Evolutionary conservation across 192 early-diverging fungal genomes (phyloP).

Genomic region (Diversispora epigaea): DNA sequence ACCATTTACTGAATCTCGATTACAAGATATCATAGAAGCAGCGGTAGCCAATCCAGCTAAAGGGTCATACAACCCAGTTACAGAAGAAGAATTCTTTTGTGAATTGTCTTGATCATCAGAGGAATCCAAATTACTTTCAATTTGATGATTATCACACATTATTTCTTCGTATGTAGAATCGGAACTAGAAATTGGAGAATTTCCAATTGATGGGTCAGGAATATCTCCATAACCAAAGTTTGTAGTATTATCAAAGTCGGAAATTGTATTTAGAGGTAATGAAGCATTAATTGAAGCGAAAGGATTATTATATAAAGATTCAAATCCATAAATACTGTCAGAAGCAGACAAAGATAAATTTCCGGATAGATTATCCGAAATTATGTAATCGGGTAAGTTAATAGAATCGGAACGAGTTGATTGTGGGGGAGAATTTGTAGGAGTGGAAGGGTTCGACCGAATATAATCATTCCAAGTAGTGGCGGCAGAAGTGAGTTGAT

Average conservation of each 20-base stretch:
- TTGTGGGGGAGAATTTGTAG: constrained; percentile 1
- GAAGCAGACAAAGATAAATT: not conserved
- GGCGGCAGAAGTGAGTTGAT: not conserved
- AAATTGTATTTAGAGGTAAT: not conserved
- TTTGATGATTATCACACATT: not conserved
- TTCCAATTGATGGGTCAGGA: not conserved
- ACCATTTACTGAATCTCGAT: not conserved
- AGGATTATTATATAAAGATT: not conserved
- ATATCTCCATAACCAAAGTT: not conserved
- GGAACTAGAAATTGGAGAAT: not conserved
- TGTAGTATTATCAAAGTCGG: not conserved
- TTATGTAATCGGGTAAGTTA: constrained; percentile 9
- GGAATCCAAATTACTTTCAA: not conserved
- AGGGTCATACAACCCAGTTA: not conserved
- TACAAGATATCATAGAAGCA: not conserved
- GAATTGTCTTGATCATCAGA: not conserved
- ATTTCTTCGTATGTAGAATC: not conserved
- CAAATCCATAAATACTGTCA: not conserved
- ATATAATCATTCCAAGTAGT: constrained; percentile 9
- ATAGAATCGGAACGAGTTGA: not conserved
- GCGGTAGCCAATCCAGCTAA: not conserved
- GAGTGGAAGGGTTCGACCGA: constrained; percentile 19
- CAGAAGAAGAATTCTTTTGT: not conserved
- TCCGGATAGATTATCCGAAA: not conserved
- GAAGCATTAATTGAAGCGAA: not conserved